Evolutionary conservation across 441 rosid species (phyloP).

Genomic region (Aleurites moluccanus): DNA sequence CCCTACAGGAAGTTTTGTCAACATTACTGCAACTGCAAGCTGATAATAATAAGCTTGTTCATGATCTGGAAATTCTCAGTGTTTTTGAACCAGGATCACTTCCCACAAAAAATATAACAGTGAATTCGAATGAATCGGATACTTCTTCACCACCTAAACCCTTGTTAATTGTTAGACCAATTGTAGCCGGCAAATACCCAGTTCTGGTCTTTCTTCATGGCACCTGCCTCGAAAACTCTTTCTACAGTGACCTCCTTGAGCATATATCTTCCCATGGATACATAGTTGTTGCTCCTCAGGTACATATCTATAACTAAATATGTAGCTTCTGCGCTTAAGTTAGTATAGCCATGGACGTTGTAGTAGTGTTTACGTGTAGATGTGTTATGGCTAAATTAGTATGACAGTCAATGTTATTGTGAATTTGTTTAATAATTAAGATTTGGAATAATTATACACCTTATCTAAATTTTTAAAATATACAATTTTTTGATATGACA

Average conservation of each 20-base stretch:
- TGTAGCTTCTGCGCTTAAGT: too few species aligned
- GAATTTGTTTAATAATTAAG: too few species aligned
- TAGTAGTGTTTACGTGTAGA: too few species aligned
- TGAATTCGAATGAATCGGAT: background rate
- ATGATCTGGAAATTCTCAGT: background rate
- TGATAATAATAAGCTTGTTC: background rate
- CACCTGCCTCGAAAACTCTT: constrained; percentile 35
- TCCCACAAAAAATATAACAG: background rate
- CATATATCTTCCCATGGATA: constrained; percentile 58
- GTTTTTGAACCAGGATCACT: constrained; percentile 23
- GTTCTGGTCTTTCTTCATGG: constrained; percentile 56
- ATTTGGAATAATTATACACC: too few species aligned
- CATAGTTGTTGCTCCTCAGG: constrained; percentile 68
- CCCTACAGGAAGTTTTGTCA: constrained; percentile 5
- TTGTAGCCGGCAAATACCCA: constrained; percentile 39
- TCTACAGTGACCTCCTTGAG: constrained; percentile 42
- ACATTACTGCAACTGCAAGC: background rate
- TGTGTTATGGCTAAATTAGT: too few species aligned
- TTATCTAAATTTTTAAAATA: too few species aligned
- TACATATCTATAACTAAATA: background rate
- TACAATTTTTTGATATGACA: too few species aligned
- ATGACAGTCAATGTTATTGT: too few species aligned
- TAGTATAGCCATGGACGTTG: too few species aligned
- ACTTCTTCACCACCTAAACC: constrained; percentile 40
- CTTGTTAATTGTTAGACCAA: constrained; percentile 37